Conservation (phyloP, 1,139 yeast genomes). For the Hemisphaericaspora lyxosophila region DNA sequence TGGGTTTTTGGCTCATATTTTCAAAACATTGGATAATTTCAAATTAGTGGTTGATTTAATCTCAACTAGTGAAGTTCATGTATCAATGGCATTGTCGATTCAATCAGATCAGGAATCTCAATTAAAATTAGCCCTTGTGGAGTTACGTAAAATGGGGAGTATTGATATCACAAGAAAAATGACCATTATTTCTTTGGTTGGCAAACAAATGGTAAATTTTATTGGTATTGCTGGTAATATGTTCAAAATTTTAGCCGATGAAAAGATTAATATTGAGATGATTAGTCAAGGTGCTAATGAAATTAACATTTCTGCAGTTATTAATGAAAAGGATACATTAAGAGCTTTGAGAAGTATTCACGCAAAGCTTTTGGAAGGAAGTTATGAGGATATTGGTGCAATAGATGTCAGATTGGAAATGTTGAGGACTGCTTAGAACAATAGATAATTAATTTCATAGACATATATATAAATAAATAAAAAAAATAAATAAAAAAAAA, state of each 20-base stretch:
- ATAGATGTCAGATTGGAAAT: slow-evolving; percentile 40
- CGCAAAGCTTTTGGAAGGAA: slow-evolving; percentile 63
- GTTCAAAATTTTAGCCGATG: slow-evolving; percentile 93
- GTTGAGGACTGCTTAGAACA: slow-evolving; percentile 20
- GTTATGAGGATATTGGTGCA: slow-evolving; percentile 30
- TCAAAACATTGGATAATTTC: slow-evolving; percentile 80
- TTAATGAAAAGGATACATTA: slow-evolving; percentile 76
- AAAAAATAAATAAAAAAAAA: slow-evolving; percentile 2
- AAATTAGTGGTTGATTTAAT: slow-evolving; percentile 90
- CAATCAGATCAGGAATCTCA: slow-evolving; percentile 59
- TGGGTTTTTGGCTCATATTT: slow-evolving; percentile 90
- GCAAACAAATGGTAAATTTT: slow-evolving; percentile 94
- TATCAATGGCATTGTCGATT: slow-evolving; percentile 93
- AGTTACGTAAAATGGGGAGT: slow-evolving; percentile 75
- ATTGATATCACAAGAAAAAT: slow-evolving; percentile 86
- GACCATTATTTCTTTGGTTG: slow-evolving; percentile 92
- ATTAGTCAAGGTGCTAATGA: slow-evolving; percentile 98
- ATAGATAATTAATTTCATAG: slow-evolving; percentile 2
- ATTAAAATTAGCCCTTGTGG: slow-evolving; percentile 69
- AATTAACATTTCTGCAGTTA: slow-evolving; percentile 93
- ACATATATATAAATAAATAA: slow-evolving; percentile 1
- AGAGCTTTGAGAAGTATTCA: slow-evolving; percentile 88
- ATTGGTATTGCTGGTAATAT: slow-evolving; percentile 97
- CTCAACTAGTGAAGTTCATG: slow-evolving; percentile 96
- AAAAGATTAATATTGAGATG: slow-evolving; percentile 93